Evolutionary conservation across 2,329 filamentous ascomycete genomes (phyloP).

Genomic region (Neonectria coccinea): DNA sequence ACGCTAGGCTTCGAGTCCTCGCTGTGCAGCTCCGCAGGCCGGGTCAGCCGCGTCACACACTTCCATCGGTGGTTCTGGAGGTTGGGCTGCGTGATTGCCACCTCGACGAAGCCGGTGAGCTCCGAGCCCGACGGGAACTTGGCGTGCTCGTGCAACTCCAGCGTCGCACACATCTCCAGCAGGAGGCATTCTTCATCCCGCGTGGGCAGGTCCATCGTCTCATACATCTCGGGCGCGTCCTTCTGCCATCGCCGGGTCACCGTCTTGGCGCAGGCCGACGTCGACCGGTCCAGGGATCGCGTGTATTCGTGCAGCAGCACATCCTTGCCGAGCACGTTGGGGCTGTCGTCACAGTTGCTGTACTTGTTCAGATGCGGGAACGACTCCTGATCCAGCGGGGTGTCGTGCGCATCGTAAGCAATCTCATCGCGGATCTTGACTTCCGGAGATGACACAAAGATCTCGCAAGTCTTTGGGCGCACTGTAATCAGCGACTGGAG

Average conservation of each 20-base stretch:
- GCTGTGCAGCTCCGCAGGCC: slow-evolving; percentile 66
- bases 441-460: slow-evolving; percentile 67
- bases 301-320: slow-evolving; percentile 71
- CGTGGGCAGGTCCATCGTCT: slow-evolving; percentile 61
- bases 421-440: slow-evolving; percentile 63
- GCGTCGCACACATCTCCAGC: slow-evolving; percentile 71
- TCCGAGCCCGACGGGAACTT: slow-evolving; percentile 70
- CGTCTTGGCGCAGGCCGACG: slow-evolving; percentile 66
- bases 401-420: slow-evolving; percentile 58
- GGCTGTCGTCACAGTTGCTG: slow-evolving; percentile 64
- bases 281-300: slow-evolving; percentile 64
- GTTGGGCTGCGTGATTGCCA: slow-evolving; percentile 65
- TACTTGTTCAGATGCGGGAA: slow-evolving; percentile 69
- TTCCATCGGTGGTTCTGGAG: slow-evolving; percentile 70
- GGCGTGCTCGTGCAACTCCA: slow-evolving; percentile 68
- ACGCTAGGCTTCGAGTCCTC: slow-evolving; percentile 59
- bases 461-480: slow-evolving; percentile 69
- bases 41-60: slow-evolving; percentile 68
- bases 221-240: slow-evolving; percentile 67
- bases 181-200: slow-evolving; percentile 66
- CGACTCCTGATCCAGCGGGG: slow-evolving; percentile 56
- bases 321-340: slow-evolving; percentile 63
- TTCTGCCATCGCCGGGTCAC: slow-evolving; percentile 68
- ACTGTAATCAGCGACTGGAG: slow-evolving; percentile 66
- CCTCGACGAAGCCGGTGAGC: slow-evolving; percentile 69